Conservation (phyloP, 129 eudicot genomes). For the Logfia minima region DNA sequence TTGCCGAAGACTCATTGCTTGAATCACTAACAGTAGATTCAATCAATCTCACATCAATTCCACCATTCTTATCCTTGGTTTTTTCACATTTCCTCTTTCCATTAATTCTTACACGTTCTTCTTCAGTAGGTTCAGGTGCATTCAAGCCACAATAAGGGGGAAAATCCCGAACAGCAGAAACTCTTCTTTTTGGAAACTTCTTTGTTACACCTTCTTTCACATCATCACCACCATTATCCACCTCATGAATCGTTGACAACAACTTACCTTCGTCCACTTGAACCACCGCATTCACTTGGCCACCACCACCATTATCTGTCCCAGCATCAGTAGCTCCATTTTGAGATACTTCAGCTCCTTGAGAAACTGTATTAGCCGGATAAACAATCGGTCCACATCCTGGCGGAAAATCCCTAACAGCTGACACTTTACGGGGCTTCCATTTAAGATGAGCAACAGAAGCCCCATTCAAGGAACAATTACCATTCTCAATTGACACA, state of each 20-base stretch:
- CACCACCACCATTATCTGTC: not conserved
- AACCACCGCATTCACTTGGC: not conserved
- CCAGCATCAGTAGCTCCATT: conserved; percentile 16
- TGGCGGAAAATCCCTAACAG: conserved; percentile 62
- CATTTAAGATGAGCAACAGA: conserved; percentile 35
- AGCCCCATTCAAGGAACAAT: conserved; percentile 23
- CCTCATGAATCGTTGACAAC: not conserved
- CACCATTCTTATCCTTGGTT: conserved; percentile 18
- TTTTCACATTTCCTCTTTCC: conserved; percentile 24
- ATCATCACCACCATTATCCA: conserved; percentile 19
- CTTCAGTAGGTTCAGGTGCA: conserved; percentile 39
- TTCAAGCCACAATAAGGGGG: conserved; percentile 76
- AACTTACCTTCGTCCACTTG: conserved; percentile 4
- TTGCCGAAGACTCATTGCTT: not conserved
- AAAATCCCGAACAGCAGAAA: conserved; percentile 77
- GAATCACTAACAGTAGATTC: conserved; percentile 17
- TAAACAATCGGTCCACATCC: conserved; percentile 55
- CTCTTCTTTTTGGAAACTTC: conserved; percentile 51
- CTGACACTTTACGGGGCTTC: conserved; percentile 63
- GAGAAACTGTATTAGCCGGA: conserved; percentile 6
- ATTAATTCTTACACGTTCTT: conserved; percentile 31
- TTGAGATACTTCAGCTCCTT: conserved; percentile 12
- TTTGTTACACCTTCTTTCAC: conserved; percentile 21
- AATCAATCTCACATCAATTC: conserved; percentile 13
- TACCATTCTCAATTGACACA: conserved; percentile 42